Base-by-base conservation (phyloP, 73 alveolate species). In the Paraurostyla sp. region DNA sequence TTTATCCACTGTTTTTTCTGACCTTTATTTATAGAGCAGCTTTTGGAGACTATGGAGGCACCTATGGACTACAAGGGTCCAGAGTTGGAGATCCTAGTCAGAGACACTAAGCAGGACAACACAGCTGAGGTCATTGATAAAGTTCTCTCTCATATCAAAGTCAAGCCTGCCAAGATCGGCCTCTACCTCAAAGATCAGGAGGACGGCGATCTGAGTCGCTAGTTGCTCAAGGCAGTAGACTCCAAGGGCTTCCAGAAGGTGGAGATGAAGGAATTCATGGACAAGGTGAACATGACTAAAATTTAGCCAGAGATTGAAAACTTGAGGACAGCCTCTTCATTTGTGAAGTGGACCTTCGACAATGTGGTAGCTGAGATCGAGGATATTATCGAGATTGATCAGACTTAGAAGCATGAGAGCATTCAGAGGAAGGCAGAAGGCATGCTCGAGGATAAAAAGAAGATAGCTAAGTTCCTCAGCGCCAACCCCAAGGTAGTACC, bases 351-450 rank as follows among this genome's bases (percentile, higher is more conserved):
- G 89, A 57, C 91, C 6, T 91, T 91, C 71, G 71, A 83, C 48
- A 83, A 91, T 40, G 27, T 91, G 16, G 83, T 91, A 30, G 51
- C 33, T 25, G 91, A 84, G 51, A 42, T 96, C 58, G 99, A 96
- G 88, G 90, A 82, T 75, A 89, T 83, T 63, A 93, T 96, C 13
- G 98, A 96, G 69, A 94, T 75, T 6, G 98, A 94, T 75, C 76
- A 87, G 68, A 68, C 36, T 23, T 80, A 90, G 27, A 94, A 83
- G 29, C 96, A 96, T 89, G 93, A 80, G 81, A 42, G 83, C 48
- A 88, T 88, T 33, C 59, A 92, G 25, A 80, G 57, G 43, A 87
- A 62, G 41, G 92, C 85, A 29, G 93, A 87, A 80, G 86, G 81
- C 35, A 83, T 92, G 59, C 30, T 69, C 4, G 99, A 92, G 68